A percentile compares a stretch with the other conserved stretches of the same genome.
Conservation (phyloP, 2,329 filamentous ascomycete species). For the Orbilia quercus region DNA sequence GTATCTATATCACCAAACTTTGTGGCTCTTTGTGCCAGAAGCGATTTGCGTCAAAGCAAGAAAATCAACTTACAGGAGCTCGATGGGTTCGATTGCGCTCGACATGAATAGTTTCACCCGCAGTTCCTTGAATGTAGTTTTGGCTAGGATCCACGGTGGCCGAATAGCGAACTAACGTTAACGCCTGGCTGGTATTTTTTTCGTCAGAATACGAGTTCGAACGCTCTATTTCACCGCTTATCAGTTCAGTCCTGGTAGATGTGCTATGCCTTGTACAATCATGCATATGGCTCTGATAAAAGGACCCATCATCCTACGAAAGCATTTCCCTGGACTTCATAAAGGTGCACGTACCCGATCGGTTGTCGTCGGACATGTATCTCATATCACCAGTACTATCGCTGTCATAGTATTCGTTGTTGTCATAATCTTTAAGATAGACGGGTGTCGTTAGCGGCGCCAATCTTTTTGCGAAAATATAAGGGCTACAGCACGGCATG, state of each 20-base stretch:
- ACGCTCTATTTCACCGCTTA: not conserved
- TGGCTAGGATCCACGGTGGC: not conserved
- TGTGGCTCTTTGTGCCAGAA: too few relatives aligned
- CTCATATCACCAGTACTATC: not conserved
- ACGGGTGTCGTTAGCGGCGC: too few relatives aligned
- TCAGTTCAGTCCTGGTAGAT: not conserved
- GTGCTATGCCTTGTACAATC: too few relatives aligned
- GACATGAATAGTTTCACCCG: not conserved
- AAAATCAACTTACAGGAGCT: not conserved
- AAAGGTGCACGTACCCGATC: not conserved
- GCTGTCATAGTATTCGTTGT: not conserved
- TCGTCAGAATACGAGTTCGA: too few relatives aligned
- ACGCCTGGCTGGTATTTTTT: not conserved
- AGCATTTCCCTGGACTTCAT: not conserved
- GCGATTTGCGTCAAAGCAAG: not conserved
- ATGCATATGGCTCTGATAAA: too few relatives aligned
- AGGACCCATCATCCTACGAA: too few relatives aligned
- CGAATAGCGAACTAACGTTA: not conserved
- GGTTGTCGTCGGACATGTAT: not conserved
- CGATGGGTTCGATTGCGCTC: not conserved
- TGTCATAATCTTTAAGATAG: not conserved
- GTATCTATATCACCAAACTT: too few relatives aligned
- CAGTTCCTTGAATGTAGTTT: not conserved
- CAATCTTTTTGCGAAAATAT: too few relatives aligned
- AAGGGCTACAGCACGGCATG: not conserved